A percentile compares a stretch with the other conserved stretches of the same genome.
Conservation (phyloP, 257 asterid genomes). For the Petunia axillaris region DNA sequence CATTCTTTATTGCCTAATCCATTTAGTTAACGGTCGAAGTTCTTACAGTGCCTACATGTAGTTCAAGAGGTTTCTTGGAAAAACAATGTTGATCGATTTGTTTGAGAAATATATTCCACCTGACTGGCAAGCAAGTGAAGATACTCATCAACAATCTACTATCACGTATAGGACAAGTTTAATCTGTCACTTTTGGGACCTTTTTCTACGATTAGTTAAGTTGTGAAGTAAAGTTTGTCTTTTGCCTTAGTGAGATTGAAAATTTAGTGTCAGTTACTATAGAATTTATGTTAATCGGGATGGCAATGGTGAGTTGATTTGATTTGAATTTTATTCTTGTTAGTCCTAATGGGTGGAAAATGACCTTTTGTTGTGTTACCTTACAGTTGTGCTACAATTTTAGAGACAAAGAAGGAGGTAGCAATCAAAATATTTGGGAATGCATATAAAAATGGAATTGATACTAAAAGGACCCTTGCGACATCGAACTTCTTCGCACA, state of each 20-base stretch:
- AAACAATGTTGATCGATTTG: no score
- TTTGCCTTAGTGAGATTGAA: not conserved
- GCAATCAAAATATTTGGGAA: slow-evolving; percentile 89
- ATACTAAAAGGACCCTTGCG: slow-evolving; percentile 83
- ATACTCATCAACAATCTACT: no score
- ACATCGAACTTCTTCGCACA: slow-evolving; percentile 85
- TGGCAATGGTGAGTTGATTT: not conserved
- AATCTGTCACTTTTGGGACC: no score
- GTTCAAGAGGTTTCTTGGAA: no score
- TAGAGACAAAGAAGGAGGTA: slow-evolving; percentile 73
- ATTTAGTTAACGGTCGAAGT: no score
- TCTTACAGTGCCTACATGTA: no score
- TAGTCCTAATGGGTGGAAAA: not conserved
- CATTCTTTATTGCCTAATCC: no score
- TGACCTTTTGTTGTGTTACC: not conserved
- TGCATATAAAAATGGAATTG: slow-evolving; percentile 85
- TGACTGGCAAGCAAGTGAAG: no score
- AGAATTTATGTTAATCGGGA: slow-evolving; percentile 12
- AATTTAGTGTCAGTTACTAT: not conserved
- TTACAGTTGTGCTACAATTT: slow-evolving; percentile 67
- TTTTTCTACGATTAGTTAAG: no score
- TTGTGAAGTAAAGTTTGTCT: not conserved
- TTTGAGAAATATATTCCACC: no score
- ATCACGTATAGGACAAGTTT: no score
- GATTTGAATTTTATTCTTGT: not conserved